Percentiles rank a stretch among this genome's conserved stretches.
Conservation (phyloP, 2,329 filamentous ascomycete genomes). For the Paraconiothyrium sp. region DNA sequence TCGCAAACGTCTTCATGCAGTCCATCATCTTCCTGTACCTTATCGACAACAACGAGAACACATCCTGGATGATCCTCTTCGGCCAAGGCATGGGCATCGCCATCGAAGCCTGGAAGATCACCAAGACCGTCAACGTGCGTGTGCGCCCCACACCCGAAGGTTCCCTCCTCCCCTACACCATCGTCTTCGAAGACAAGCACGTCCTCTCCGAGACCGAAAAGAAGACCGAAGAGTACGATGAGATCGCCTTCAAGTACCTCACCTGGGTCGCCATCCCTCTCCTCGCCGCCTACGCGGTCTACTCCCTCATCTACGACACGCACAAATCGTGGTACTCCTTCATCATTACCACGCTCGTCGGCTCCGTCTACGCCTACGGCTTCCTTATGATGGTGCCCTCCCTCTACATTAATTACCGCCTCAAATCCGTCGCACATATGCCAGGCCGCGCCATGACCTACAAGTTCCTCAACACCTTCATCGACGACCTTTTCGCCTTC, state of each 20-base stretch:
- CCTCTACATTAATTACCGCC: conserved; percentile 98
- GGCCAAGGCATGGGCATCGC: conserved; percentile 87
- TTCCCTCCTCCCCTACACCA: conserved; percentile 78
- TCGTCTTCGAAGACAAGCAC: conserved; percentile 96
- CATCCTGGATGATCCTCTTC: conserved; percentile 98
- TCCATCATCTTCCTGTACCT: conserved; percentile 94
- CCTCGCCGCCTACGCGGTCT: conserved; percentile 85
- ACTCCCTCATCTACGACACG: conserved; percentile 89
- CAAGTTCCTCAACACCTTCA: conserved; percentile 98
- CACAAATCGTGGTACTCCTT: conserved; percentile 99
- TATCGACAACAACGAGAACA: conserved; percentile 96
- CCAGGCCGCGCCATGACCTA: conserved; percentile 95
- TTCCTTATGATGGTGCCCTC: conserved; percentile 99
- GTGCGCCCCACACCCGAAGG: conserved; percentile 74
- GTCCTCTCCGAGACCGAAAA: conserved; percentile 93
- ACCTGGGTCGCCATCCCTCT: conserved; percentile 92
- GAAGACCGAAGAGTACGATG: conserved; percentile 98
- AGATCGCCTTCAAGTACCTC: conserved; percentile 97
- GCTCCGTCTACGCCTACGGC: conserved; percentile 95
- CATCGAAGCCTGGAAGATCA: conserved; percentile 92
- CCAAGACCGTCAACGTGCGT: conserved; percentile 90
- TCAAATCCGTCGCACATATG: conserved; percentile 94
- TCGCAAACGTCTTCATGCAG: conserved; percentile 99
- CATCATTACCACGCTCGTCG: conserved; percentile 92
- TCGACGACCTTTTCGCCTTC: conserved; percentile 97